Percentiles rank a stretch among this genome's conserved stretches.
phyloP scores from a whole-genome alignment of 1,284 basidiomycete species.

The Ustilago bromivora region DNA sequence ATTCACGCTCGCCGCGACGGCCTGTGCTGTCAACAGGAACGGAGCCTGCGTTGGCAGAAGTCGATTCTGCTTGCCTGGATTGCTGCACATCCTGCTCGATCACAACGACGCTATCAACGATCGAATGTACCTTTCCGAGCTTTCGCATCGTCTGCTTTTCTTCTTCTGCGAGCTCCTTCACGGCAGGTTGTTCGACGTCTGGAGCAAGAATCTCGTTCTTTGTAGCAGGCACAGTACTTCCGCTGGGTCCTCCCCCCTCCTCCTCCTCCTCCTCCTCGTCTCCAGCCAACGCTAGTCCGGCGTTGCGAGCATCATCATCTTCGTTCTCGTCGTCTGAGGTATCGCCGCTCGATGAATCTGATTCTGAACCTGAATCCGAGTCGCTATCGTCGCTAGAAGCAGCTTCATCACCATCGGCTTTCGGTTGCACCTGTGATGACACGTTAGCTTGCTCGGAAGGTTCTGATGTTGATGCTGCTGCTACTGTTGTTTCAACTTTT shows the following conservation, averaged over 20 bases:
- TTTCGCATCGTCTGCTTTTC: constrained; percentile 47
- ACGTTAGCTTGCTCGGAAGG: not conserved
- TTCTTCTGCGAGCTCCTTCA: constrained; percentile 34
- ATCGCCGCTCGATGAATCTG: constrained; percentile 26
- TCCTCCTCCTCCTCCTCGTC: constrained; percentile 59
- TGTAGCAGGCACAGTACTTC: constrained; percentile 44
- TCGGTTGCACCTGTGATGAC: not conserved
- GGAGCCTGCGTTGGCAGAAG: constrained; percentile 2
- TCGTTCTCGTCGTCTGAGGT: constrained; percentile 40
- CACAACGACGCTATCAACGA: constrained; percentile 65
- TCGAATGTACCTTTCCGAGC: constrained; percentile 62
- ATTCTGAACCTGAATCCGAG: constrained; percentile 23
- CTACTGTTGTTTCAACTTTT: constrained; percentile 13
- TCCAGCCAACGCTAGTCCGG: constrained; percentile 8
- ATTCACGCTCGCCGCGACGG: constrained; percentile 45
- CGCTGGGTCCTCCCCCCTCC: constrained; percentile 23
- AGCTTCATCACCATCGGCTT: constrained; percentile 10
- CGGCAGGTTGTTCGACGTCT: constrained; percentile 38
- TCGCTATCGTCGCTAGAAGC: constrained; percentile 19
- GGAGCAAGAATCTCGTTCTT: constrained; percentile 60
- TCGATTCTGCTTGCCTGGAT: constrained; percentile 7
- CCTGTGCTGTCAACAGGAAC: constrained; percentile 52
- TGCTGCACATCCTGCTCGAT: constrained; percentile 59
- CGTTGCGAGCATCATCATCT: constrained; percentile 7
- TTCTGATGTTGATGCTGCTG: constrained; percentile 4